Conservation (phyloP, 805 yeast species). For the Millerozyma acaciae region DNA sequence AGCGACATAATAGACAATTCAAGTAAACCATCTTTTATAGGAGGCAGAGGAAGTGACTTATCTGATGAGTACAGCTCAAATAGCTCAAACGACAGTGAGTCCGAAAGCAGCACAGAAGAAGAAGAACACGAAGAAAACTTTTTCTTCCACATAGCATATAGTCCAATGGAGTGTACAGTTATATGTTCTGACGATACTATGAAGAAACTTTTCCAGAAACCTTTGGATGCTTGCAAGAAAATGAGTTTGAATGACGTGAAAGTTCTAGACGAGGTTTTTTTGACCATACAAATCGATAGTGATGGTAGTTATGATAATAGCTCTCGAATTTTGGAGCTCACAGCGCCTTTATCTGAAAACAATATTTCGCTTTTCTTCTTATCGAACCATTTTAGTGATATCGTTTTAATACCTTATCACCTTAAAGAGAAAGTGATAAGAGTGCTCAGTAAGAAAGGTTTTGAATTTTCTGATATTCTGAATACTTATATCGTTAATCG, state of each 20-base stretch:
- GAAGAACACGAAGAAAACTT: slow-evolving; percentile 34
- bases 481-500: slow-evolving; percentile 34
- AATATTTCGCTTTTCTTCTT: slow-evolving; percentile 58
- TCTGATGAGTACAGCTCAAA: background rate
- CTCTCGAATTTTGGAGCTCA: slow-evolving; percentile 51
- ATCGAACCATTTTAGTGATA: slow-evolving; percentile 61
- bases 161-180: slow-evolving; percentile 60
- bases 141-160: slow-evolving; percentile 59
- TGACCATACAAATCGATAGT: slow-evolving; percentile 56
- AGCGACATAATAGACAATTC: slow-evolving; percentile 12
- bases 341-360: slow-evolving; percentile 55
- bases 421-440: slow-evolving; percentile 42
- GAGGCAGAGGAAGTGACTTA: background rate
- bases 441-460: slow-evolving; percentile 41
- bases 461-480: slow-evolving; percentile 42
- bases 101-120: slow-evolving; percentile 12
- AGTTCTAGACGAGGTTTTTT: slow-evolving; percentile 41
- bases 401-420: slow-evolving; percentile 52
- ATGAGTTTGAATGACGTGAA: slow-evolving; percentile 34
- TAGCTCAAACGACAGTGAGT: slow-evolving; percentile 6
- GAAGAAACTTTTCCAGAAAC: slow-evolving; percentile 32
- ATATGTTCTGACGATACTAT: slow-evolving; percentile 46
- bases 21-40: slow-evolving; percentile 3
- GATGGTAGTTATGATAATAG: slow-evolving; percentile 53
- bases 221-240: slow-evolving; percentile 30